Percentiles rank a stretch among this genome's conserved stretches.
phyloP scores from a whole-genome alignment of 2,329 filamentous ascomycete genomes.

The Cytospora leucostoma region DNA sequence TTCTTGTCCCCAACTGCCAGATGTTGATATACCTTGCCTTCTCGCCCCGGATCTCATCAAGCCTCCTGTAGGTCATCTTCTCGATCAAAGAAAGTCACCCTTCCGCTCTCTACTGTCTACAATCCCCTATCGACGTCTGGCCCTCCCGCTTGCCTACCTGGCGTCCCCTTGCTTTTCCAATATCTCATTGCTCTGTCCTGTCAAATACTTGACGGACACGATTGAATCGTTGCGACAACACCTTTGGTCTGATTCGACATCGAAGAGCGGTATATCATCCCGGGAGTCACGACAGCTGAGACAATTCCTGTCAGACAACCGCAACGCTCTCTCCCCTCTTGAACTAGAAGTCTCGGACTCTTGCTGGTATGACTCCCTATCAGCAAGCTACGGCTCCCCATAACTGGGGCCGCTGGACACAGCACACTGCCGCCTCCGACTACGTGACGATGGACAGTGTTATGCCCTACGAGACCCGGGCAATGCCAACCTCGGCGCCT shows the following conservation, averaged over 20 bases:
- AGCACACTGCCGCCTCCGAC: constrained; percentile 44
- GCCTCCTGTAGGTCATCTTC: constrained; percentile 19
- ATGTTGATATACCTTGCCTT: constrained; percentile 24
- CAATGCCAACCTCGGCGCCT: constrained; percentile 38
- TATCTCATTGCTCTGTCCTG: background rate
- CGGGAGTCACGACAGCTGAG: constrained; percentile 7
- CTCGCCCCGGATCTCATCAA: constrained; percentile 25
- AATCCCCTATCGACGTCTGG: background rate
- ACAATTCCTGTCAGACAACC: constrained; percentile 14
- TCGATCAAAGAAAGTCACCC: constrained; percentile 11
- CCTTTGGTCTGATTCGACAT: constrained; percentile 3
- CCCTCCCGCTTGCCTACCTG: background rate
- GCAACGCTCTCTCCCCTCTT: constrained; percentile 29
- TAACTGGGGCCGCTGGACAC: constrained; percentile 59
- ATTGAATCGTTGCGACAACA: constrained; percentile 1
- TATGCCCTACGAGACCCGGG: constrained; percentile 52
- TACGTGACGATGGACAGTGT: constrained; percentile 53
- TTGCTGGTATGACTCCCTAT: constrained; percentile 45
- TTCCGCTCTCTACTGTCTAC: constrained; percentile 10
- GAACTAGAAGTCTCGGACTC: constrained; percentile 33
- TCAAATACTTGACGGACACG: background rate
- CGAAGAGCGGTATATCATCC: constrained; percentile 2
- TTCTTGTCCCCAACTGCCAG: constrained; percentile 9
- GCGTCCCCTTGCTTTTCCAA: background rate
- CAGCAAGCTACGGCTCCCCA: constrained; percentile 47